Evolutionary conservation across 2,329 filamentous ascomycete genomes (phyloP).

Genomic region (Monosporascus ibericus): DNA sequence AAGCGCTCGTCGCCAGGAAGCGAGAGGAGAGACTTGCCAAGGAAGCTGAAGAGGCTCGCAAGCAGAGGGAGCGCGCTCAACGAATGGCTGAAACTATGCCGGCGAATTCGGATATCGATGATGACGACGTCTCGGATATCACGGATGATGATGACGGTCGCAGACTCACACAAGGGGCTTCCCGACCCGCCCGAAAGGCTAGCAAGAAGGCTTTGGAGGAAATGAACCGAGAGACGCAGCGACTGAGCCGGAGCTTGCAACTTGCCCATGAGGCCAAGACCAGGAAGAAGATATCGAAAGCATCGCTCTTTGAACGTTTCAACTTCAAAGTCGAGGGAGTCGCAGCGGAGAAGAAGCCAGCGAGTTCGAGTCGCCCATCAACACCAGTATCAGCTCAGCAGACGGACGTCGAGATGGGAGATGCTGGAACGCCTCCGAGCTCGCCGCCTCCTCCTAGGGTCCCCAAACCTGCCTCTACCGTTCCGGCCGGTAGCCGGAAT

Average conservation of each 20-base stretch:
- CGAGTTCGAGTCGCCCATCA: conserved; percentile 51
- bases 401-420: conserved; percentile 46
- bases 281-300: conserved; percentile 83
- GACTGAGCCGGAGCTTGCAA: conserved; percentile 84
- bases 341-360: conserved; percentile 26
- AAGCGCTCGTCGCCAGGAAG: conserved; percentile 68
- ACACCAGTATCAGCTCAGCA: conserved; percentile 38
- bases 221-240: conserved; percentile 91
- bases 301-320: conserved; percentile 77
- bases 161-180: conserved; percentile 59
- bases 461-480: conserved; percentile 22
- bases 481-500: conserved; percentile 6
- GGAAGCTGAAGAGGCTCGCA: conserved; percentile 53
- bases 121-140: conserved; percentile 50
- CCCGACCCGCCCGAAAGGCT: conserved; percentile 71
- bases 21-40: conserved; percentile 62
- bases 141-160: conserved; percentile 58
- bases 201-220: conserved; percentile 94
- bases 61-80: conserved; percentile 38
- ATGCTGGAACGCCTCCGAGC: conserved; percentile 63
- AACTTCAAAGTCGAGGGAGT: conserved; percentile 56
- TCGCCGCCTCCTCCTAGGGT: conserved; percentile 54
- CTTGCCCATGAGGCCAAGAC: conserved; percentile 84
- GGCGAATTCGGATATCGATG: conserved; percentile 38
- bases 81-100: conserved; percentile 32